Conservation (phyloP, 2,329 filamentous ascomycete species). For the Cladosporium oxysporum region DNA sequence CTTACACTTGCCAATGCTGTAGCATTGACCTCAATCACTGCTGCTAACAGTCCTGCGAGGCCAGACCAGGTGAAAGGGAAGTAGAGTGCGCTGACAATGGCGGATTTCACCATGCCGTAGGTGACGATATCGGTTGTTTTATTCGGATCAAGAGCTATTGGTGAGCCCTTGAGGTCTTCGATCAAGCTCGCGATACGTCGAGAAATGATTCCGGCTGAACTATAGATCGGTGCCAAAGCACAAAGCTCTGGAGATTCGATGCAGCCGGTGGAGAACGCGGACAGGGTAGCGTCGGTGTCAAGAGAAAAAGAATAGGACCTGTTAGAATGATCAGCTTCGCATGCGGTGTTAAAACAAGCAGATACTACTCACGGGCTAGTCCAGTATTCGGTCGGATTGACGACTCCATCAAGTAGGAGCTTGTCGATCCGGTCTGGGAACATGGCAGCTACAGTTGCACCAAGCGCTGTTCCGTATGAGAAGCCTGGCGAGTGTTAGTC, state of each 20-base stretch:
- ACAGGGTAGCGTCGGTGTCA: not conserved
- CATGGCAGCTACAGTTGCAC: not conserved
- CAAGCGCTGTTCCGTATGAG: not conserved
- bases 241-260: not conserved
- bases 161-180: not conserved
- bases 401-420: not conserved
- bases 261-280: not conserved
- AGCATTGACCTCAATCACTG: not conserved
- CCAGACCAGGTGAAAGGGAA: not conserved
- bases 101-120: not conserved
- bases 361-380: not conserved
- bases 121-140: not conserved
- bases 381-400: not conserved
- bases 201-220: not conserved
- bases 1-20: not conserved
- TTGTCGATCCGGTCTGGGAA: not conserved
- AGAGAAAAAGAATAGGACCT: not conserved
- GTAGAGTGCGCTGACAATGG: not conserved
- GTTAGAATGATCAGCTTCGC: not conserved
- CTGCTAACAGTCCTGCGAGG: not conserved
- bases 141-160: not conserved
- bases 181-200: not conserved
- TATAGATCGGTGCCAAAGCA: not conserved
- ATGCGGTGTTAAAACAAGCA: not conserved
- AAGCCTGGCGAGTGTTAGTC: not conserved